phyloP scores from a whole-genome alignment of 2,329 filamentous ascomycete genomes.

The Colletotrichum sp. region DNA sequence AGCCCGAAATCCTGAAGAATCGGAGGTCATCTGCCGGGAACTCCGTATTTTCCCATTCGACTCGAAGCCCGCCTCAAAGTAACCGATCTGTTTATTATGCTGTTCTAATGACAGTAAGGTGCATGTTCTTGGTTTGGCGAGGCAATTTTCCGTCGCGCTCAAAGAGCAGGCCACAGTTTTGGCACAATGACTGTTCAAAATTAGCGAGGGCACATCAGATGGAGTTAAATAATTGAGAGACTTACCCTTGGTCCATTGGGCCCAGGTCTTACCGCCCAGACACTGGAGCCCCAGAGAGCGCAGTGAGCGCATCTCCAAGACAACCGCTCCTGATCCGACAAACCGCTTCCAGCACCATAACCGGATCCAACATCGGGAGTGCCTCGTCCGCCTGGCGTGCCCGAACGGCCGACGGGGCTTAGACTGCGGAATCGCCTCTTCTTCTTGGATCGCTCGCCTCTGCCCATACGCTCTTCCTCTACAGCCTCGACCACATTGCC shows the following conservation, averaged over 20 bases:
- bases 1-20: constrained; percentile 28
- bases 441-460: constrained; percentile 93
- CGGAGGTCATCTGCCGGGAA: constrained; percentile 25
- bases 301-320: constrained; percentile 92
- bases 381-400: constrained; percentile 72
- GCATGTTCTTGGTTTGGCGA: constrained; percentile 23
- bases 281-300: constrained; percentile 82
- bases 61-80: not conserved
- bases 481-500: constrained; percentile 51
- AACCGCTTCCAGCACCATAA: constrained; percentile 70
- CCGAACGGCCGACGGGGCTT: constrained; percentile 75
- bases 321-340: constrained; percentile 78
- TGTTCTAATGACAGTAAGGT: constrained; percentile 18
- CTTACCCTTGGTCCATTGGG: constrained; percentile 83
- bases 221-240: constrained; percentile 12
- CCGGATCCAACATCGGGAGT: constrained; percentile 78
- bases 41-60: not conserved
- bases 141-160: constrained; percentile 87
- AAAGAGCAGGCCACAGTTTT: constrained; percentile 89
- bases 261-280: constrained; percentile 95
- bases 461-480: constrained; percentile 84
- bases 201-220: constrained; percentile 23
- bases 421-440: constrained; percentile 90
- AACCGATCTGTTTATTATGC: not conserved
- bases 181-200: constrained; percentile 74